Base-by-base conservation (phyloP, 345 rosid species). In the Corymbia maculata region DNA sequence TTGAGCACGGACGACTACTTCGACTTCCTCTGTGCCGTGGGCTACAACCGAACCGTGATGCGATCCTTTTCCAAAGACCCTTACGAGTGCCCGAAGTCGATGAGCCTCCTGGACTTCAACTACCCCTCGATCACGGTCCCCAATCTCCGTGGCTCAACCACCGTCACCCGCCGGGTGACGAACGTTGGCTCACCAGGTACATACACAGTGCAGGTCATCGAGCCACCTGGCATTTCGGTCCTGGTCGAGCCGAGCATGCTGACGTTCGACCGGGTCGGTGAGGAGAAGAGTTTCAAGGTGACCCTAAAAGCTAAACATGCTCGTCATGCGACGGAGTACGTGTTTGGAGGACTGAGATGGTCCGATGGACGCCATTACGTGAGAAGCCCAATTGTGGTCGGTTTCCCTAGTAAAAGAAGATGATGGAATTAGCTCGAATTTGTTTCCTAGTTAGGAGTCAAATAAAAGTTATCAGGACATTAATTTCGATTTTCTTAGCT, bases 51-150 rank as follows among this genome's bases (percentile, higher is more conserved):
- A 44, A 90, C 92, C 4, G 1, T 32, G 42, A 85, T 96, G 57
- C 24, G 80, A 36, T 51, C 14, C 19, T 92, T 96, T 90, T 86
- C 92, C 30, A 91, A 89, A 7, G 89, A 66, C 13, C 79, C 90
- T 12, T 90, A 92, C 85, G 49, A 26, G 52, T 96, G 98, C 51
- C 92, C 94, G 0, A 26, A 91, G 84, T 92, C 94, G 42, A 75
- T 87, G 21, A 90, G 80, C 85, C 89, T 94, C 51, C 80, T 91
- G 6, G 92, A 95, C 93, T 94, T 95, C 87, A 97, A 96, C 91
- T 94, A 96, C 57, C 99, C 99, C 59, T 94, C 98, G 7, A 93
- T 97, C 59, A 85, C 95, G 42, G 92, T 96, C 53, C 91, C 94
- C 1, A 28, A 64, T 7, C 91, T 95, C 53, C 53, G 75, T 0